These are phyloP conservation scores for Saksenaea oblongispora DNA, from an alignment of 371 early-diverging fungal genomes.

Conservation along the genomic window DNA sequence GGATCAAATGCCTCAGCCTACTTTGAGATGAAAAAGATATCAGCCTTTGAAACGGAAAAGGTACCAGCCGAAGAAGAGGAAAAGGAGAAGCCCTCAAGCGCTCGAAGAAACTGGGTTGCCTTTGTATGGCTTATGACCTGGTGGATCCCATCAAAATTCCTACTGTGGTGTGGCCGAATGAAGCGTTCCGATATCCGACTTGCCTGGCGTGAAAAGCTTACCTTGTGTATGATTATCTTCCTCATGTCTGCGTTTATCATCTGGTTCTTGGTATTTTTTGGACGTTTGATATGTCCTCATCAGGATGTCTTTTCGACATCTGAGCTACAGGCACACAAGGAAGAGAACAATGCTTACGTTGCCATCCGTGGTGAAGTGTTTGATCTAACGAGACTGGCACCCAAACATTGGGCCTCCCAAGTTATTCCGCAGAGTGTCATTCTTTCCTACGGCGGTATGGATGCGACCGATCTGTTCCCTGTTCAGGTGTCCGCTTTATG, in stretches of 20 bases:
- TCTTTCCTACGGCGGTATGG: constrained; percentile 58
- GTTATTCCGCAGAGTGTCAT: constrained; percentile 42
- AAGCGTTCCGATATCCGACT: constrained; percentile 72
- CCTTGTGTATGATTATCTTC: constrained; percentile 80
- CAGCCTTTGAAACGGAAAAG: constrained; percentile 23
- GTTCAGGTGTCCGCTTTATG: constrained; percentile 53
- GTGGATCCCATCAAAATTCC: constrained; percentile 72
- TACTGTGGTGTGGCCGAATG: constrained; percentile 65
- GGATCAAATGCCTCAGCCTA: constrained; percentile 5
- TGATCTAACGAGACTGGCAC: constrained; percentile 56
- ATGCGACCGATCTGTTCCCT: constrained; percentile 62
- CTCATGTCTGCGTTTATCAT: constrained; percentile 70
- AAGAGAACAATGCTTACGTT: constrained; percentile 36
- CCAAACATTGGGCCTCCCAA: constrained; percentile 43
- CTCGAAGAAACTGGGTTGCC: constrained; percentile 72
- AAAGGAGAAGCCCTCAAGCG: constrained; percentile 24
- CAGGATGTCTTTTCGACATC: constrained; percentile 61
- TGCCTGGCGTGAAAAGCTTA: constrained; percentile 93
- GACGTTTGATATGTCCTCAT: constrained; percentile 79
- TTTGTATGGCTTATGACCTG: constrained; percentile 81
- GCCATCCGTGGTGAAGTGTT: constrained; percentile 67
- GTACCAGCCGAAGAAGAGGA: constrained; percentile 17
- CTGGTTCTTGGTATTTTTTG: constrained; percentile 82
- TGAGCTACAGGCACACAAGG: constrained; percentile 47
- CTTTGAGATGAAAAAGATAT: constrained; percentile 13